Evolutionary conservation across 352 stramenopile species (phyloP).

Genomic region (Phytophthora meadii): DNA sequence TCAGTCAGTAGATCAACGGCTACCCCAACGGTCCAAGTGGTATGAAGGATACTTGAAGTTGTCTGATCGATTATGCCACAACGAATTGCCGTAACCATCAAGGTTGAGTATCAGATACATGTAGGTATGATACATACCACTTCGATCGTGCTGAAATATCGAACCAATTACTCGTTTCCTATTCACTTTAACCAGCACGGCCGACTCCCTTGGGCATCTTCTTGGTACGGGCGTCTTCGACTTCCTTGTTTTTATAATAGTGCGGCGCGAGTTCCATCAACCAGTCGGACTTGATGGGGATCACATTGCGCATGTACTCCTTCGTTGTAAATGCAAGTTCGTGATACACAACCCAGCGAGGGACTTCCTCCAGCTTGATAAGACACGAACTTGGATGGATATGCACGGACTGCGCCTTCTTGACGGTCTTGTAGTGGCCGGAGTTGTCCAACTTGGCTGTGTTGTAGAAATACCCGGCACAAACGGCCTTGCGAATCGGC

Average conservation of each 20-base stretch:
- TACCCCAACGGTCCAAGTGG: too few relatives aligned
- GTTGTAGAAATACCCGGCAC: constrained; percentile 99
- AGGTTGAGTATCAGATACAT: not conserved
- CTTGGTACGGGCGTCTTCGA: constrained; percentile 95
- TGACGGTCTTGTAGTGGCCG: constrained; percentile 99
- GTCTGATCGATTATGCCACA: not conserved
- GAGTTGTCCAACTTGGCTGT: constrained; percentile 96
- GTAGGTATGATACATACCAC: too few relatives aligned
- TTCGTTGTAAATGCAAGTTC: constrained; percentile 99
- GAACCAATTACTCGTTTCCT: not conserved
- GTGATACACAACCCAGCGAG: constrained; percentile 98
- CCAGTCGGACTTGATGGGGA: constrained; percentile 98
- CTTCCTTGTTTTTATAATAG: constrained; percentile 98
- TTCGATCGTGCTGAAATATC: not conserved
- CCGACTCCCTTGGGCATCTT: constrained; percentile 96
- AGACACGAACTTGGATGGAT: constrained; percentile 99
- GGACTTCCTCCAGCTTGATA: constrained; percentile 88
- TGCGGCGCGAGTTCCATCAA: constrained; percentile 99
- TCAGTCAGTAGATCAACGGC: too few relatives aligned
- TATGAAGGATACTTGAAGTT: constrained; percentile 20
- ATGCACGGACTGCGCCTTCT: constrained; percentile 96
- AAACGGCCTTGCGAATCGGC: constrained; percentile 96
- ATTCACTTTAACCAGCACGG: constrained; percentile 37
- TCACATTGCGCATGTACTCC: constrained; percentile 98
- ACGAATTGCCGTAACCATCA: constrained; percentile 10